phyloP scores from a whole-genome alignment of 768 basidiomycete species.

The Trametes elegans region DNA sequence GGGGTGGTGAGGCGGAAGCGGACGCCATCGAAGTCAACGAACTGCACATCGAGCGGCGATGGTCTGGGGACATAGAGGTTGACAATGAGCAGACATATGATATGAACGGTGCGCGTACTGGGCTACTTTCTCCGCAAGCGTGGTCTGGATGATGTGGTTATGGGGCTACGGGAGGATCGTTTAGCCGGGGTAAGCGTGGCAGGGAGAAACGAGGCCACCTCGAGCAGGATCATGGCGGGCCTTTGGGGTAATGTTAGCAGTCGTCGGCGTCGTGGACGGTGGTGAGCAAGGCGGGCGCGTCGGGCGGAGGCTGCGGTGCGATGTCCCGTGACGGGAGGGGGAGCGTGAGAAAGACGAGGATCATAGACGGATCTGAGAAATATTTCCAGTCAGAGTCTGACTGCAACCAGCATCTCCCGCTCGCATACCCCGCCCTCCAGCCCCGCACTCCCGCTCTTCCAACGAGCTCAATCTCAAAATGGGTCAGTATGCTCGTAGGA shows the following conservation, averaged over 20 bases:
- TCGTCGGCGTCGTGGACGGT: constrained; percentile 1
- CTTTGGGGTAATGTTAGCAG: background rate
- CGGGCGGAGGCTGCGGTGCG: background rate
- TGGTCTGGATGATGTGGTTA: constrained; percentile 90
- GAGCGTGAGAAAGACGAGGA: constrained; percentile 17
- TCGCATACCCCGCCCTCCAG: background rate
- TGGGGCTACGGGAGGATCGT: constrained; percentile 55
- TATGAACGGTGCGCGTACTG: constrained; percentile 54
- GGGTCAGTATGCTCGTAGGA: constrained; percentile 22
- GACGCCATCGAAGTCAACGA: constrained; percentile 97
- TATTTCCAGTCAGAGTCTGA: constrained; percentile 20
- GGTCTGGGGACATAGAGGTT: constrained; percentile 51
- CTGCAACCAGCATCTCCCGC: constrained; percentile 14
- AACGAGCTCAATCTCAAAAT: constrained; percentile 27
- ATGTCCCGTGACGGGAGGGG: constrained; percentile 13
- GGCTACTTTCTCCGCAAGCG: constrained; percentile 78
- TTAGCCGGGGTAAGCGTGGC: background rate
- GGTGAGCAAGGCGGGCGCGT: background rate
- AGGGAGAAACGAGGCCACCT: constrained; percentile 46
- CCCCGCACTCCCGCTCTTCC: background rate
- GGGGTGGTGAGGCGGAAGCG: constrained; percentile 92
- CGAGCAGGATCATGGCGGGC: constrained; percentile 74
- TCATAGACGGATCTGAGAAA: constrained; percentile 17
- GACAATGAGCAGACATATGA: constrained; percentile 5
- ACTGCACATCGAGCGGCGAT: constrained; percentile 87